These are phyloP conservation scores for Petunia secreta DNA, from an alignment of 257 asterid genomes.

Conservation along the genomic window DNA sequence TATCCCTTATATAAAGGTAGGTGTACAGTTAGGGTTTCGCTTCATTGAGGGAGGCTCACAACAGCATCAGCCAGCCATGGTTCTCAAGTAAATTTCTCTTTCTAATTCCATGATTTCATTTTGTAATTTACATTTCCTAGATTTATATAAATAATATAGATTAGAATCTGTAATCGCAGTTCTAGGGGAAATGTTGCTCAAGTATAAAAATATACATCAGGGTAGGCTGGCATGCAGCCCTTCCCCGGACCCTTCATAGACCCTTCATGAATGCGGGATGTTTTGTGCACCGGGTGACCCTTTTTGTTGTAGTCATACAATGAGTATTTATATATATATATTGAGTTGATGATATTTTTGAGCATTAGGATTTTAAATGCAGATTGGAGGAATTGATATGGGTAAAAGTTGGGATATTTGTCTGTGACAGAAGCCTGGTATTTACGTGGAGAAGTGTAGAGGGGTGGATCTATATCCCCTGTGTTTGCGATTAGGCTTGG, in stretches of 20 bases:
- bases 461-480: too few relatives aligned
- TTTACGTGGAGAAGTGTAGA: too few relatives aligned
- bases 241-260: too few relatives aligned
- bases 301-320: too few relatives aligned
- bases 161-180: not conserved
- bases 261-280: too few relatives aligned
- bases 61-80: conserved; percentile 22
- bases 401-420: not conserved
- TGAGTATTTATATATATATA: too few relatives aligned
- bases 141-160: not conserved
- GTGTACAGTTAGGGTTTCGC: not conserved
- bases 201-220: too few relatives aligned
- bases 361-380: not conserved
- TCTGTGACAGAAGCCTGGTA: too few relatives aligned
- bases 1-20: not conserved
- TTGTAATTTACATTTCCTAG: not conserved
- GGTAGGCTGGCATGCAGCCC: too few relatives aligned
- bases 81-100: conserved; percentile 3
- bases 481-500: too few relatives aligned
- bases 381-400: not conserved
- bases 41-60: not conserved
- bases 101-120: not conserved
- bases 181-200: not conserved
- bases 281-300: too few relatives aligned
- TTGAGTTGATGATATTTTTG: too few relatives aligned